Evolutionary conservation across 192 early-diverging fungal genomes (phyloP).

Genomic region (Diversispora epigaea): DNA sequence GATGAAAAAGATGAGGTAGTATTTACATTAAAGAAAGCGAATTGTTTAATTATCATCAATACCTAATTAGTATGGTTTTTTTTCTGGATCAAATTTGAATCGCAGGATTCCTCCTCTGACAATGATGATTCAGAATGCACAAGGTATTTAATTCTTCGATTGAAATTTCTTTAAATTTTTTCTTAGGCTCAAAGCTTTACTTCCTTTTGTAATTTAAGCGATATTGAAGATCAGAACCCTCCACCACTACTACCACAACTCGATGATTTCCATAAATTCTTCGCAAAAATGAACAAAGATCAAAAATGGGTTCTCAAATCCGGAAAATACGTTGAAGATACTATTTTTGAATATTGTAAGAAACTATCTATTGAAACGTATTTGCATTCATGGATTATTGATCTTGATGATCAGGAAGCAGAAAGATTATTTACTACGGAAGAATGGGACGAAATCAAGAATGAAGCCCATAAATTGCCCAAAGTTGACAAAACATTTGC

Average conservation of each 20-base stretch:
- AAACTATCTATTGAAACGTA: slow-evolving; percentile 12
- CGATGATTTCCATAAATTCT: slow-evolving; percentile 7
- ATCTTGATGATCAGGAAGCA: slow-evolving; percentile 20
- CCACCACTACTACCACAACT: slow-evolving; percentile 7
- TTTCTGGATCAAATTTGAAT: no score
- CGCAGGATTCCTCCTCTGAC: no score
- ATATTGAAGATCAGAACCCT: slow-evolving; percentile 1
- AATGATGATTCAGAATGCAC: slow-evolving; percentile 18
- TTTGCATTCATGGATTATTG: slow-evolving; percentile 28
- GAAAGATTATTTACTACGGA: slow-evolving; percentile 9
- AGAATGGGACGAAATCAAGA: slow-evolving; percentile 27
- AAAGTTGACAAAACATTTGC: slow-evolving; percentile 27
- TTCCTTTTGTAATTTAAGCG: neutral
- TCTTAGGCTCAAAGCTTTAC: neutral
- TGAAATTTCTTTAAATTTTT: slow-evolving; percentile 18
- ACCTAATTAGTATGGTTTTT: no score
- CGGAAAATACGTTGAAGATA: slow-evolving; percentile 23
- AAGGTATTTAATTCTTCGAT: slow-evolving; percentile 12
- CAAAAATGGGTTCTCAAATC: slow-evolving; percentile 25
- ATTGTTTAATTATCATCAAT: no score
- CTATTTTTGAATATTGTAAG: slow-evolving; percentile 25
- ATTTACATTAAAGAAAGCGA: no score
- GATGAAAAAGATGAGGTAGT: no score
- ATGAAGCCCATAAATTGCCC: slow-evolving; percentile 26
- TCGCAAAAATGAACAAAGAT: slow-evolving; percentile 17